A percentile compares a stretch with the other conserved stretches of the same genome.
Evolutionary conservation across 2,329 filamentous ascomycete genomes (phyloP).

Genomic region (Teratosphaeria nubilosa): DNA sequence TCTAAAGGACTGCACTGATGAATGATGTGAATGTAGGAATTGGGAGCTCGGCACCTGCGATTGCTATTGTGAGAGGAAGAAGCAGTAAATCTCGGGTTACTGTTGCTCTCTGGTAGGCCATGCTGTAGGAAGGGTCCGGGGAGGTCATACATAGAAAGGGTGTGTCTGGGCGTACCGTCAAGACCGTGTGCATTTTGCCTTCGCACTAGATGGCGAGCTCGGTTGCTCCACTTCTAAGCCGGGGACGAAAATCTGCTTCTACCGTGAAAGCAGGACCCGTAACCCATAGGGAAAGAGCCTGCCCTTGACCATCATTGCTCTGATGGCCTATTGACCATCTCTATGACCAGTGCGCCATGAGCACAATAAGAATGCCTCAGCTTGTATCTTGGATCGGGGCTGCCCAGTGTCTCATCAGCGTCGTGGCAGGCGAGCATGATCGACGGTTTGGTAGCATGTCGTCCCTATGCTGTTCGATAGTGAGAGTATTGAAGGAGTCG

Average conservation of each 20-base stretch:
- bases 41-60: background rate
- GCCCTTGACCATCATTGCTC: no score
- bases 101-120: background rate
- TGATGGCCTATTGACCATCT: no score
- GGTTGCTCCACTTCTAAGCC: background rate
- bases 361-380: no score
- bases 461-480: no score
- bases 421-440: no score
- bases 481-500: no score
- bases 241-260: background rate
- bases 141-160: background rate
- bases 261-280: background rate
- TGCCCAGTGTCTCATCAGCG: no score
- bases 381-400: no score
- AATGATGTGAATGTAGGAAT: background rate
- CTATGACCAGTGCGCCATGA: no score
- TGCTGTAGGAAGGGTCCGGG: no score
- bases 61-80: background rate
- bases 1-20: background rate
- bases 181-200: background rate
- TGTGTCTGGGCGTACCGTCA: background rate
- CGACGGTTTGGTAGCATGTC: no score
- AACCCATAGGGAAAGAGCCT: no score
- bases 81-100: background rate
- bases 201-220: background rate